Percentiles rank a stretch among this genome's conserved stretches.
Conservation (phyloP, 306 rosid genomes). For the Dryas alaskensis region DNA sequence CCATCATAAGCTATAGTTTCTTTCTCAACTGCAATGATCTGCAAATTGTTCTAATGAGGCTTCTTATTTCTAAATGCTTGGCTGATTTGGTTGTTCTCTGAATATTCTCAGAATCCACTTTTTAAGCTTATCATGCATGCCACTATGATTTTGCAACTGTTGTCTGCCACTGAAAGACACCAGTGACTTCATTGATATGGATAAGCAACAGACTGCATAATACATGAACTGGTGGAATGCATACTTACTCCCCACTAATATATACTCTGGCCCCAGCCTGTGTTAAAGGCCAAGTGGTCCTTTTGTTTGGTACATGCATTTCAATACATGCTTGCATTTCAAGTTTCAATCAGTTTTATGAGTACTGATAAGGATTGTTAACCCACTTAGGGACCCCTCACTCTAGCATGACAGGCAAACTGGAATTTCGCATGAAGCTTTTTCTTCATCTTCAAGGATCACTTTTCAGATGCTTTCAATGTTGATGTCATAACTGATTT, state of each 20-base stretch:
- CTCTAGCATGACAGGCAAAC: neutral
- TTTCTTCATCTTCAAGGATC: neutral
- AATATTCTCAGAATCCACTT: neutral
- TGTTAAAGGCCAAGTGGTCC: no score
- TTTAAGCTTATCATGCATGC: slow-evolving; percentile 1
- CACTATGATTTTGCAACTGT: slow-evolving; percentile 14
- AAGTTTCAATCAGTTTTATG: slow-evolving; percentile 7
- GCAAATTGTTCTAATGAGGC: neutral
- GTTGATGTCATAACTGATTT: neutral
- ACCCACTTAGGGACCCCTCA: slow-evolving; percentile 3
- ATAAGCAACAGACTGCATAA: slow-evolving; percentile 3
- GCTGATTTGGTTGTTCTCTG: neutral
- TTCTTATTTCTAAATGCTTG: neutral
- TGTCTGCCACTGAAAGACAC: slow-evolving; percentile 16
- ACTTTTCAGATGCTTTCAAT: neutral
- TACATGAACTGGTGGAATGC: slow-evolving; percentile 46
- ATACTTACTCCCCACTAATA: slow-evolving; percentile 26
- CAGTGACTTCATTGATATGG: neutral
- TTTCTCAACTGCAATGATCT: neutral
- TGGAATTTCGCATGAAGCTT: neutral
- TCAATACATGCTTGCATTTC: neutral
- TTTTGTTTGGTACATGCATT: neutral
- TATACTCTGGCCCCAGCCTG: neutral
- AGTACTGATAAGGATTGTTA: slow-evolving; percentile 10
- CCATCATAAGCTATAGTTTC: neutral